Base-by-base conservation (phyloP, 768 basidiomycete species). In the Hericium rajendrae region DNA sequence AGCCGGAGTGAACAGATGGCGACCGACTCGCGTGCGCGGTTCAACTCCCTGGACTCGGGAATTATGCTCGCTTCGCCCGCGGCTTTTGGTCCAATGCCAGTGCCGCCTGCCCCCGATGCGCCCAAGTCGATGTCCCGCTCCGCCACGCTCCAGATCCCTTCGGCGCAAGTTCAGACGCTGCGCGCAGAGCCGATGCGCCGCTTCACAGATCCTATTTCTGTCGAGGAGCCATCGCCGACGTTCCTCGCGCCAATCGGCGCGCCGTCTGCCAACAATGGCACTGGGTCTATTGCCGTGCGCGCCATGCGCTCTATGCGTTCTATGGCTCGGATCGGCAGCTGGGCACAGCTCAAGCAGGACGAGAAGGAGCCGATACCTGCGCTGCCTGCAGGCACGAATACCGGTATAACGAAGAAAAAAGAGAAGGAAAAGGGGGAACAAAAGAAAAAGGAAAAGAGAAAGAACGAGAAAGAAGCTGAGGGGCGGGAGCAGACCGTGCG, bases 251-350 rank as follows among this genome's bases (percentile, higher is more conserved):
- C 59, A 39, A 38, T 63, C 18, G 28, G 28, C 26, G 26, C 49
- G 12, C 22, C 49, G 12, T 24, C 28, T 12, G 28, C 22, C 18
- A 37, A 46, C 51, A 41, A 61, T 52, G 38, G 63, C 53, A 78
- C 79, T 28, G 81, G 78, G 32, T 88, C 86, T 0, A 86, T 91
- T 46, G 89, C 89, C 0, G 57, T 91, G 28, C 80, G 89, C 5
- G 89, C 89, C 4, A 91, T 91, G 73, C 76, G 85, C 46, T 85
- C 84, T 13, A 83, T 92, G 62, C 76, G 84, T 26, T 84, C 83
- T 2, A 69, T 91, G 43, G 88, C 89, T 3, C 73, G 83, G 38
- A 83, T 91, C 49, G 79, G 83, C 1, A 85, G 84, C 64, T 87
- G 87, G 86, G 80, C 82, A 22, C 83, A 84, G 64, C 69, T 82